phyloP scores from a whole-genome alignment of 2,329 filamentous ascomycete species.

The Mycocentrospora acerina region DNA sequence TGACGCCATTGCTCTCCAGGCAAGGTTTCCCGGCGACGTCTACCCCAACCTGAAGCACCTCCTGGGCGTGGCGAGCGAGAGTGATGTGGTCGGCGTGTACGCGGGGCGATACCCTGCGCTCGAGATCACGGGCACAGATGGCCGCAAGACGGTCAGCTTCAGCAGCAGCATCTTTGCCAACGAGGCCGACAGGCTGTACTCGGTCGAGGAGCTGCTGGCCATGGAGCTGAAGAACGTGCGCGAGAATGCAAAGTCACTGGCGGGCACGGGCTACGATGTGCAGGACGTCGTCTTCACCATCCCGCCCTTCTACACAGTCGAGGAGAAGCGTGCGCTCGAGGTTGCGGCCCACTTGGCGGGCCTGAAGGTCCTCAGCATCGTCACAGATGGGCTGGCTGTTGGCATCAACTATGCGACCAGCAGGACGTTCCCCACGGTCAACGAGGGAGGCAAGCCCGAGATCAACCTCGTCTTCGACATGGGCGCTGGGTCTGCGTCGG shows the following conservation, averaged over 20 bases:
- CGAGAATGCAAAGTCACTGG: constrained; percentile 81
- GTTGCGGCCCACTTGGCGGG: constrained; percentile 85
- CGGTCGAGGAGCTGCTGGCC: constrained; percentile 89
- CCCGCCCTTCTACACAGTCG: constrained; percentile 83
- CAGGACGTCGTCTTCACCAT: constrained; percentile 86
- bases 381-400: constrained; percentile 89
- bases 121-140: constrained; percentile 62
- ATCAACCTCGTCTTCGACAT: constrained; percentile 95
- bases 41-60: constrained; percentile 92
- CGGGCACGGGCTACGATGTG: constrained; percentile 72
- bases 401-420: constrained; percentile 93
- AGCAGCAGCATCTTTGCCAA: constrained; percentile 70
- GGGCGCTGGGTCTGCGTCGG: constrained; percentile 92
- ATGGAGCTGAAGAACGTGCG: constrained; percentile 95
- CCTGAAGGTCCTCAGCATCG: constrained; percentile 77
- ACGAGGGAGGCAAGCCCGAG: constrained; percentile 82
- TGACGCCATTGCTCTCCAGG: constrained; percentile 83
- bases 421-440: constrained; percentile 82
- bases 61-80: constrained; percentile 67
- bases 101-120: constrained; percentile 75
- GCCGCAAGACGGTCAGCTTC: constrained; percentile 70
- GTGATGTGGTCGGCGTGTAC: constrained; percentile 68
- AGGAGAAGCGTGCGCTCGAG: constrained; percentile 85
- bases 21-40: constrained; percentile 87
- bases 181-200: constrained; percentile 63